Evolutionary conservation across 371 early-diverging fungal genomes (phyloP).

Genomic region (Mucor velutinosus): DNA sequence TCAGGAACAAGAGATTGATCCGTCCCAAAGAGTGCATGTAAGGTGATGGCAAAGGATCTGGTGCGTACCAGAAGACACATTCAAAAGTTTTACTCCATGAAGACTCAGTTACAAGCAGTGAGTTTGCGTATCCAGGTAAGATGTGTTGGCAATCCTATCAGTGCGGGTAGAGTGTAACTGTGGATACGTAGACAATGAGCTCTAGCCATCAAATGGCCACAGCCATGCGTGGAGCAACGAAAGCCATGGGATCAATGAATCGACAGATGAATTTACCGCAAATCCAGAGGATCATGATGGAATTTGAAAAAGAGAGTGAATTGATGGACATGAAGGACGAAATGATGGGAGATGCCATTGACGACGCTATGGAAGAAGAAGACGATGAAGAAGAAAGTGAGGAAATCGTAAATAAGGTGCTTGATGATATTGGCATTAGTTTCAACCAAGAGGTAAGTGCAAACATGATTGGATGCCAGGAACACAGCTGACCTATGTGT

Average conservation of each 20-base stretch:
- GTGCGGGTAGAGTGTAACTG: not conserved
- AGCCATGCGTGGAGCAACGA: conserved; percentile 94
- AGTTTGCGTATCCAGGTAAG: conserved; percentile 72
- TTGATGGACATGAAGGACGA: conserved; percentile 98
- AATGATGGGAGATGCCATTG: conserved; percentile 97
- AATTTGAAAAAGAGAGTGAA: conserved; percentile 93
- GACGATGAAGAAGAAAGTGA: conserved; percentile 92
- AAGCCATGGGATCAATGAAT: conserved; percentile 96
- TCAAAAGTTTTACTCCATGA: conserved; percentile 95
- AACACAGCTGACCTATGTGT: not conserved
- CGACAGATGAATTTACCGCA: conserved; percentile 89
- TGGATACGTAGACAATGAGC: conserved; percentile 68
- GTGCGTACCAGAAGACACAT: conserved; percentile 91
- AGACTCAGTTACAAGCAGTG: conserved; percentile 92
- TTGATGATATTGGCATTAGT: conserved; percentile 94
- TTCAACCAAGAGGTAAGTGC: conserved; percentile 62
- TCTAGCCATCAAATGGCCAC: conserved; percentile 96
- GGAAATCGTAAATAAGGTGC: conserved; percentile 86
- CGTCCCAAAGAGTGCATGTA: conserved; percentile 63
- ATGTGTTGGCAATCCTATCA: not conserved
- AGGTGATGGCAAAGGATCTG: conserved; percentile 96
- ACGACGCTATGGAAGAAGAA: conserved; percentile 93
- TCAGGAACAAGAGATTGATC: not conserved
- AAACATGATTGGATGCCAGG: not conserved
- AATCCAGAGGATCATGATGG: conserved; percentile 95